Conservation (phyloP, 1,284 basidiomycete species). For the Apiotrichum brassicae region DNA sequence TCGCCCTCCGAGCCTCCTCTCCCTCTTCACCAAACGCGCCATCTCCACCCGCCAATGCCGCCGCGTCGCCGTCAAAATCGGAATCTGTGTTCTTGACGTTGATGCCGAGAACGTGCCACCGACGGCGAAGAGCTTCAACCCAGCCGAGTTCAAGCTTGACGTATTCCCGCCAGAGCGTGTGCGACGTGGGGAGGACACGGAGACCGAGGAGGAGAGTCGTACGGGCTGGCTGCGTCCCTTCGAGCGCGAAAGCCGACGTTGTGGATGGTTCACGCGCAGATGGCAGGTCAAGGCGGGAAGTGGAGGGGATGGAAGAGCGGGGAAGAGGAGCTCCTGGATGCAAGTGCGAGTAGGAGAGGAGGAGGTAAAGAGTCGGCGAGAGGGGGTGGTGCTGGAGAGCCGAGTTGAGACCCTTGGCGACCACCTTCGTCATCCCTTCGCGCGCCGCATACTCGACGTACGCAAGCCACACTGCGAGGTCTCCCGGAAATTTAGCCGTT, state of each 20-base stretch:
- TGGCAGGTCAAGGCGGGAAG: constrained; percentile 30
- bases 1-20: constrained; percentile 43
- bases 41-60: constrained; percentile 34
- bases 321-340: constrained; percentile 63
- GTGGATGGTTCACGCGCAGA: constrained; percentile 14
- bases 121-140: constrained; percentile 70
- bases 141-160: constrained; percentile 87
- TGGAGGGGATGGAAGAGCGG: constrained; percentile 29
- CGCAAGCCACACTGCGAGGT: constrained; percentile 78
- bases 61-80: constrained; percentile 16
- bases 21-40: constrained; percentile 44
- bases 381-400: constrained; percentile 82
- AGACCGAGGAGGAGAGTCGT: constrained; percentile 79
- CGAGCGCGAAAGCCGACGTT: constrained; percentile 34
- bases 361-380: constrained; percentile 70
- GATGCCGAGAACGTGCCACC: constrained; percentile 62
- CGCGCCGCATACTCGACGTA: constrained; percentile 78
- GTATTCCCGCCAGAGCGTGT: constrained; percentile 78
- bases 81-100: constrained; percentile 9
- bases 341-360: constrained; percentile 80
- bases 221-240: constrained; percentile 58
- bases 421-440: constrained; percentile 71
- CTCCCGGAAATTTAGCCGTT: constrained; percentile 78
- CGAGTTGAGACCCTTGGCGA: constrained; percentile 60
- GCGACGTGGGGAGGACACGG: constrained; percentile 62